Conservation (phyloP, 1,284 basidiomycete species). For the Cutaneotrichosporon cavernicola region DNA sequence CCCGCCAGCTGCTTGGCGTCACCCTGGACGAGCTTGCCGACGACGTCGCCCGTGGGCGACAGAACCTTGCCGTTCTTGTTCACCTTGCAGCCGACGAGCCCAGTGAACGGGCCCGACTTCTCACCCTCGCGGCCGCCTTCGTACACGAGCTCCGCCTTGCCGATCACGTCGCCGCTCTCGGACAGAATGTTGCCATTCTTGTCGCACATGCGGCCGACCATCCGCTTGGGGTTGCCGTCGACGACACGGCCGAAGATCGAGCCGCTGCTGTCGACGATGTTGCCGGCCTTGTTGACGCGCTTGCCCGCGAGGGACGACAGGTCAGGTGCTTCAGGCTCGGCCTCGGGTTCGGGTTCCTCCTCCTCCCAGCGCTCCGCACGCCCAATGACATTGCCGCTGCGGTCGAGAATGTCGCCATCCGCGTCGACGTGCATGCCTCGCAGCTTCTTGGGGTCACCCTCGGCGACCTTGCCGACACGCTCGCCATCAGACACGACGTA, state of each 20-base stretch:
- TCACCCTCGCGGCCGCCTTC: conserved; percentile 10
- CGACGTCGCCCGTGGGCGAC: background rate
- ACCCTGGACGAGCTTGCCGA: conserved; percentile 3
- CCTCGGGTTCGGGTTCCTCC: conserved; percentile 1
- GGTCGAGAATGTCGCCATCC: conserved; percentile 12
- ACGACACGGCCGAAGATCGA: background rate
- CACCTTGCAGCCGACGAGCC: conserved; percentile 3
- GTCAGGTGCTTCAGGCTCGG: background rate
- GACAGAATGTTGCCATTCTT: conserved; percentile 7
- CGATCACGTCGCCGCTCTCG: conserved; percentile 5
- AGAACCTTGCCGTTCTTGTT: conserved; percentile 12
- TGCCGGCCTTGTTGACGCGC: conserved; percentile 7
- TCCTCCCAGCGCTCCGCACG: conserved; percentile 4
- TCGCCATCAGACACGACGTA: conserved; percentile 9
- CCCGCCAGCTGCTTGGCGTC: conserved; percentile 7
- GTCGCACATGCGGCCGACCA: conserved; percentile 6
- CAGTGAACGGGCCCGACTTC: conserved; percentile 7
- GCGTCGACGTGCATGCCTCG: conserved; percentile 7
- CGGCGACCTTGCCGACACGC: conserved; percentile 11
- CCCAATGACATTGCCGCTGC: conserved; percentile 5
- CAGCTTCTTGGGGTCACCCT: conserved; percentile 9
- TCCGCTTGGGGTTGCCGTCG: conserved; percentile 2
- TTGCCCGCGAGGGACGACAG: background rate
- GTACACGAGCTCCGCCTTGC: conserved; percentile 4
- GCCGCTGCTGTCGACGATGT: conserved; percentile 6